phyloP scores from a whole-genome alignment of 1,139 yeast genomes.

The Chernovozyma sophiae-reginae region DNA sequence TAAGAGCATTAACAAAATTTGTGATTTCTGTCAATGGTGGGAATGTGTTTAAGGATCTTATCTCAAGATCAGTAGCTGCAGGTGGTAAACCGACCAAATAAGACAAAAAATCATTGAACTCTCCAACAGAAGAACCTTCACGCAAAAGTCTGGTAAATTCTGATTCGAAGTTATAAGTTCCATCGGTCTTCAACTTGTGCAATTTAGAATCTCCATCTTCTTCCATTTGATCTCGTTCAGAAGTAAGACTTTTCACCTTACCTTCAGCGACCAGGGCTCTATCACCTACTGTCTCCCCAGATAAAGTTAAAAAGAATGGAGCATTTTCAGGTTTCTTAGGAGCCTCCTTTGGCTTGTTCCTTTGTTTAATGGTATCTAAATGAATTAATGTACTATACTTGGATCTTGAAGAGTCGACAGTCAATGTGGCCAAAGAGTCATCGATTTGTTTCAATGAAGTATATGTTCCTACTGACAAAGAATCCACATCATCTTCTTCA shows the following conservation, averaged over 20 bases:
- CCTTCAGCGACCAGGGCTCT: conserved; percentile 59
- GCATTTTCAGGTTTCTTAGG: conserved; percentile 82
- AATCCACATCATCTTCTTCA: conserved; percentile 24
- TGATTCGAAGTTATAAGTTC: conserved; percentile 55
- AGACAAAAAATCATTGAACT: conserved; percentile 49
- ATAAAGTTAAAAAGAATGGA: conserved; percentile 72
- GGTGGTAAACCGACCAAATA: conserved; percentile 68
- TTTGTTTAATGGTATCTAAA: conserved; percentile 75
- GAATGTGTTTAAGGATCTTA: conserved; percentile 68
- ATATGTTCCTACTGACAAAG: conserved; percentile 31
- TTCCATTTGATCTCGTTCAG: conserved; percentile 11
- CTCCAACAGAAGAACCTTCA: conserved; percentile 34
- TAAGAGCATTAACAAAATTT: conserved; percentile 62
- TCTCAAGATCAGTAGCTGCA: conserved; percentile 76
- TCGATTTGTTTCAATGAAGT: conserved; percentile 65
- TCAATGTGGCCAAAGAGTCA: conserved; percentile 62
- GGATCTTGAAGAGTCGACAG: conserved; percentile 62
- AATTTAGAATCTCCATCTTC: conserved; percentile 21
- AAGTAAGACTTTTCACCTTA: conserved; percentile 9
- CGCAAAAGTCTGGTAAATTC: conserved; percentile 67
- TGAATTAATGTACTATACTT: conserved; percentile 77
- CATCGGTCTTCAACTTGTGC: conserved; percentile 23
- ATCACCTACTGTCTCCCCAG: conserved; percentile 67
- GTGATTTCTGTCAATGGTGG: conserved; percentile 64
- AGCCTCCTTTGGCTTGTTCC: conserved; percentile 88